phyloP scores from a whole-genome alignment of 1,284 basidiomycete species.

The Tilletia setariae region DNA sequence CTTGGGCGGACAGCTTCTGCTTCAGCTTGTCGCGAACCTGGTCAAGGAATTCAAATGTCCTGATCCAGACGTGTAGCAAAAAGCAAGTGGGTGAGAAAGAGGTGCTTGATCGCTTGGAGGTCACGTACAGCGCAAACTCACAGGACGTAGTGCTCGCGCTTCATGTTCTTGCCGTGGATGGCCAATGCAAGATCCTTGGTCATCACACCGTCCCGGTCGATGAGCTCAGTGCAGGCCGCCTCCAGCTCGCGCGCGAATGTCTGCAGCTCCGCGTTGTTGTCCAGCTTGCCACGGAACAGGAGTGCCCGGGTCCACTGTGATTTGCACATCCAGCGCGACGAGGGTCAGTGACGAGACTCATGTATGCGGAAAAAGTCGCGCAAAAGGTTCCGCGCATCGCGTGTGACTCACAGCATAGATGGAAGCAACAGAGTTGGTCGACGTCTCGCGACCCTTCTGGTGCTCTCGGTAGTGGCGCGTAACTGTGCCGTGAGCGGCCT shows the following conservation, averaged over 20 bases:
- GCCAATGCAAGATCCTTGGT: constrained; percentile 86
- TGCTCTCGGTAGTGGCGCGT: constrained; percentile 95
- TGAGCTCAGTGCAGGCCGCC: constrained; percentile 81
- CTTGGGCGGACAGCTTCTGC: constrained; percentile 32
- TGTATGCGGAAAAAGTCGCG: not conserved
- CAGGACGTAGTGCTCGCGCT: constrained; percentile 51
- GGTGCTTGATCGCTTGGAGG: not conserved
- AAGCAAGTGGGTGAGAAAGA: not conserved
- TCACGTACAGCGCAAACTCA: constrained; percentile 7
- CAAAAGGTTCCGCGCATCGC: too few relatives aligned
- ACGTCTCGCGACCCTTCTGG: constrained; percentile 81
- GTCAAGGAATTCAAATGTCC: constrained; percentile 50
- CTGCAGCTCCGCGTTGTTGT: constrained; percentile 72
- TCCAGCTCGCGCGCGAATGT: constrained; percentile 80
- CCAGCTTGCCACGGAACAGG: constrained; percentile 82
- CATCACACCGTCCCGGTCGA: constrained; percentile 86
- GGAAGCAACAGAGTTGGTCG: constrained; percentile 95
- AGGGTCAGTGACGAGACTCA: too few relatives aligned
- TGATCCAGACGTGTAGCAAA: not conserved
- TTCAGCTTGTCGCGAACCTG: constrained; percentile 43
- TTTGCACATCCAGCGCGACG: not conserved
- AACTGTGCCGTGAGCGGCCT: constrained; percentile 66
- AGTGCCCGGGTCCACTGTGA: constrained; percentile 81
- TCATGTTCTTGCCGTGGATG: constrained; percentile 76
- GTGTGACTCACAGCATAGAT: constrained; percentile 75